Percentiles rank a stretch among this genome's conserved stretches.
Conservation (phyloP, 129 eudicot genomes). For the Flaveria brownii region DNA sequence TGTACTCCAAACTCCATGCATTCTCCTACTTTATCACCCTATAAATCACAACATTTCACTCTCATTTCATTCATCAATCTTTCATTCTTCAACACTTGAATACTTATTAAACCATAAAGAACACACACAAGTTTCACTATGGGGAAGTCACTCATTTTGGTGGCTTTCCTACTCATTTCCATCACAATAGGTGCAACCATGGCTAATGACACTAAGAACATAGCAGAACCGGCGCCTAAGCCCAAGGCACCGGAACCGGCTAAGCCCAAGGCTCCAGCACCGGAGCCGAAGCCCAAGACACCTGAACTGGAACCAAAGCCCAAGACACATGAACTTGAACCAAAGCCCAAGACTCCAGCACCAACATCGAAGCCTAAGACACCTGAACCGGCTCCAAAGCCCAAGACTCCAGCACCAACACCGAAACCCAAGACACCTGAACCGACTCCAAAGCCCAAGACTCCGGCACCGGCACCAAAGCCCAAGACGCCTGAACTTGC, state of each 20-base stretch:
- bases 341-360: slow-evolving; percentile 7
- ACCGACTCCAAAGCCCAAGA: background rate
- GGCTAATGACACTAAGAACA: slow-evolving; percentile 30
- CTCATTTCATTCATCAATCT: background rate
- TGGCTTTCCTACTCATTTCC: slow-evolving; percentile 47
- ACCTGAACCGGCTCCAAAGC: background rate
- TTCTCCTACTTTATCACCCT: slow-evolving; percentile 20
- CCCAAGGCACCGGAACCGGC: background rate
- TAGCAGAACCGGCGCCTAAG: background rate
- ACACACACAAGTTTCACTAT: background rate
- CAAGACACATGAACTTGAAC: background rate
- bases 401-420: background rate
- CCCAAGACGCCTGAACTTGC: slow-evolving; percentile 3
- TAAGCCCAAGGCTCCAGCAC: slow-evolving; percentile 19
- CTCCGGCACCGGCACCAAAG: background rate
- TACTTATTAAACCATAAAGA: background rate
- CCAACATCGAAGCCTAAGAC: background rate
- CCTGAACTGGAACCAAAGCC: background rate
- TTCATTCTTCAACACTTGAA: background rate
- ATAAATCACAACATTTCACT: background rate
- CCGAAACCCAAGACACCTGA: background rate
- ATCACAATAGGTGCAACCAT: slow-evolving; percentile 36
- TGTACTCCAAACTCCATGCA: slow-evolving; percentile 31
- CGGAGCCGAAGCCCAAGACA: background rate
- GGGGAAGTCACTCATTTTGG: slow-evolving; percentile 41